Base-by-base conservation (phyloP, 805 yeast species). In the Kuraishia floccosa region DNA sequence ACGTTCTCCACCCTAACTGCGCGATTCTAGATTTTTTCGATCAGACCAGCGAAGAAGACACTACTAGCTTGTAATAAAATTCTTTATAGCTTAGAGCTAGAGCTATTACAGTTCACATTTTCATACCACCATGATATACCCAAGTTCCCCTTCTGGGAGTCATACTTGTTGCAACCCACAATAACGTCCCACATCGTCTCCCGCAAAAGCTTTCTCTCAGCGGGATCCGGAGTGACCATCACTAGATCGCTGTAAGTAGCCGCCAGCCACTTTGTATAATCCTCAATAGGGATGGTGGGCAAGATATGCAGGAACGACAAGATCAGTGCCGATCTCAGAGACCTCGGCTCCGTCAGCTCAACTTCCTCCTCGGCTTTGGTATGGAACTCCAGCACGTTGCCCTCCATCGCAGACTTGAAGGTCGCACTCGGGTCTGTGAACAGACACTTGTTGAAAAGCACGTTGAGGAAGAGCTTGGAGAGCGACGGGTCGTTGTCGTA, bases 1-100 rank as follows among this genome's bases (percentile, higher is more conserved):
- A 67, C 39, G 71, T 72, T 21, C 53, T 72, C 34, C 94, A 84
- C 59, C 95, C 95, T 34, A 84, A 84, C 52, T 80, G 87, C 57
- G 81, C 86, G 12, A 71, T 81, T 35, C 65, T 77, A 40, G 93
- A 82, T 42, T 66, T 69, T 49, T 64, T 71, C 38, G 76, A 69
- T 37, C 68, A 54, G 37, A 36, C 28, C 10, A 19, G 22, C 7
- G 22, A 10, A 26, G 20, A 13, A 16, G 28, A 26, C 11, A 15
- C 25, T 8, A 6, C 25, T 23, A 15, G 13, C n/a, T 16, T 9
- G 10, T 17, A 24, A 17, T 16, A 24, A 10, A 17, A 6, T 16
- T 13, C n/a, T 13, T 7, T 12, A 15, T 7, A 24, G 25, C 15
- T 10, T 13, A 15, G 13, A 24, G 25, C 7, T 6, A 17, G 16